These are phyloP conservation scores for Hsuehochloa calcarea DNA, from an alignment of 176 grass and related monocot genomes.

Conservation along the genomic window DNA sequence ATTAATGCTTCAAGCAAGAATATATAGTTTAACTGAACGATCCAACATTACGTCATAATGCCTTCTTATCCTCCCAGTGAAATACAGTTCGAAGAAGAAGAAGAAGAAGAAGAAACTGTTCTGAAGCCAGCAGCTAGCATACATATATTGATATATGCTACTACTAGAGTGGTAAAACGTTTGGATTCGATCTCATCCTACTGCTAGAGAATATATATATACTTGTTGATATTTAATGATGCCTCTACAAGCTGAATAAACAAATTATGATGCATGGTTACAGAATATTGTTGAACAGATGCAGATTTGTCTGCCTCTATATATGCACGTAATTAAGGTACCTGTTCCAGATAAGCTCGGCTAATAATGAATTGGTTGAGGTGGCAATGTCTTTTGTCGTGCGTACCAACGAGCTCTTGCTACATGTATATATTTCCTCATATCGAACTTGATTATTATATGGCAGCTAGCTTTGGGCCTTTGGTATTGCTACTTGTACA, in stretches of 20 bases:
- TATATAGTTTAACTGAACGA: not conserved
- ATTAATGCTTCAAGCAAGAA: too few relatives aligned
- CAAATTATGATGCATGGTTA: not conserved
- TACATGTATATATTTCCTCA: not conserved
- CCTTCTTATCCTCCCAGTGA: too few relatives aligned
- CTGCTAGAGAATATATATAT: not conserved
- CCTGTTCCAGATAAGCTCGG: not conserved
- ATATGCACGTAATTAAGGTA: not conserved
- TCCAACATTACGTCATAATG: not conserved
- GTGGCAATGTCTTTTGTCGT: not conserved
- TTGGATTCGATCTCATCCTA: not conserved
- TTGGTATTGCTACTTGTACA: too few relatives aligned
- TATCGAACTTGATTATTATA: too few relatives aligned
- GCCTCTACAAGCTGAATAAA: not conserved
- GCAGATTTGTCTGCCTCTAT: not conserved
- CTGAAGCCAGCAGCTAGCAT: too few relatives aligned
- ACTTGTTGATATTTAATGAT: not conserved
- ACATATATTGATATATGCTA: too few relatives aligned
- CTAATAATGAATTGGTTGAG: not conserved
- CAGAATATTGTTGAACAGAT: not conserved
- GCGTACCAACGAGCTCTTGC: not conserved
- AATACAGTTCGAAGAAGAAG: not conserved
- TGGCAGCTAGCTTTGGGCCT: too few relatives aligned
- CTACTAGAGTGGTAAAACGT: not conserved
- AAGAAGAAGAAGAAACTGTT: too few relatives aligned